Evolutionary conservation across 2,329 filamentous ascomycete genomes (phyloP), one percentile per base, ranked within the genome.

Genomic region (Coniochaeta sp.): DNA sequence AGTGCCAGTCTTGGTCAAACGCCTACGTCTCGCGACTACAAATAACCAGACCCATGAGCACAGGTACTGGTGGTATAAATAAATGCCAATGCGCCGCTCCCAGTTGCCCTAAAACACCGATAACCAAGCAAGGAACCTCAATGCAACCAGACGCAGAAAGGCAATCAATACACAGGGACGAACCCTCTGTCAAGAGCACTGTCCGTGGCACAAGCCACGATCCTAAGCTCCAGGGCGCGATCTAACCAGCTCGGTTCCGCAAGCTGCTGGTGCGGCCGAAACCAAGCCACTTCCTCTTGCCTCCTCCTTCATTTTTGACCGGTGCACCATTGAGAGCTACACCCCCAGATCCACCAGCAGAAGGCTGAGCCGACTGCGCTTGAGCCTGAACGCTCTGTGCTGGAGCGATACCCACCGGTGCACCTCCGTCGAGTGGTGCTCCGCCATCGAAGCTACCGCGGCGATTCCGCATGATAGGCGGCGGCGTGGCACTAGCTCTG

Each of bases 401-500:
- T 3, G 62, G 59, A 14, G 58, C 36, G 36, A 3, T 9, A 5
- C 59, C 57, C 17, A 60, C 26, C 9, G 59, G 58, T 6, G 54
- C 55, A n/a, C 38, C 38, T 17, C 62, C 58, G 44, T 63, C 63
- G 24, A 59, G 11, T 1, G 31, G 52, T 5, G 33, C 47, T 1
- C 64, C 63, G 7, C 62, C 62, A 7, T 60, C 60, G 1, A 65
- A 63, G 58, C 57, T 69, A 28, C 63, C 61, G 5, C 58, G 61
- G 54, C 60, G 54, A 58, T 78, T 80, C 17, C 81, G 75, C 73
- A 79, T 70, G 58, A 85, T 85, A 1, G 82, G 82, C 5, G 82
- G 82, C 3, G 82, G 82, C 8, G 82, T 85, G 0, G 81, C 79
- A 33, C 82, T 78, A 1, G 73, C 69, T 4, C 75, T 68, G 1